Conservation (phyloP, 176 grass and related monocot species). For the Raddia guianensis region DNA sequence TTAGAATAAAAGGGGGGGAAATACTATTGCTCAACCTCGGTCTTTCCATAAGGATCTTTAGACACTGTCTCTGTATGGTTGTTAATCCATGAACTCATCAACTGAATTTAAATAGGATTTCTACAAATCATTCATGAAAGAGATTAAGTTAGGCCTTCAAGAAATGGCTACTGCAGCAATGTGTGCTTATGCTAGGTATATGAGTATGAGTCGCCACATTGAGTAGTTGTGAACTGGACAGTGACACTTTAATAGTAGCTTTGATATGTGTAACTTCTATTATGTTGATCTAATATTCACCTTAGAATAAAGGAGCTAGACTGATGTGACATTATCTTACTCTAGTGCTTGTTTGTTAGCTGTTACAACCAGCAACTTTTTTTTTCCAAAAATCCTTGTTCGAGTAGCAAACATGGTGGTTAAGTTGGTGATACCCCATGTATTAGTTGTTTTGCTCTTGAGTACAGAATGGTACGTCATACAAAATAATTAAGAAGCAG, state of each 20-base stretch:
- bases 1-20: conserved; percentile 4
- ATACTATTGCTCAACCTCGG: conserved; percentile 8
- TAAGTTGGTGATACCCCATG: not conserved
- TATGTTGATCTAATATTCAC: not conserved
- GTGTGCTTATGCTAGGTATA: not conserved
- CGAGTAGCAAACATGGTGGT: not conserved
- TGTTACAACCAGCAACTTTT: not conserved
- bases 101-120: conserved; percentile 3
- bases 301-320: not conserved
- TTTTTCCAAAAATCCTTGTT: conserved; percentile 3
- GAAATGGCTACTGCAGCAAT: not conserved
- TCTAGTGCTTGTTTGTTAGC: not conserved
- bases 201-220: not conserved
- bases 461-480: not conserved
- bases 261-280: not conserved
- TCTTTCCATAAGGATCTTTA: not conserved
- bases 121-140: not conserved
- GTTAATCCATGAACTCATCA: conserved; percentile 6
- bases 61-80: not conserved
- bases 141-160: conserved; percentile 1
- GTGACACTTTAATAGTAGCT: not conserved
- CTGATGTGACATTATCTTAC: not conserved
- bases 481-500: not conserved
- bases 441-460: conserved; percentile 9
- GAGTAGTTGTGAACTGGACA: not conserved